Conservation (phyloP, 202 grass and related monocot species). For the Musa balbisiana region DNA sequence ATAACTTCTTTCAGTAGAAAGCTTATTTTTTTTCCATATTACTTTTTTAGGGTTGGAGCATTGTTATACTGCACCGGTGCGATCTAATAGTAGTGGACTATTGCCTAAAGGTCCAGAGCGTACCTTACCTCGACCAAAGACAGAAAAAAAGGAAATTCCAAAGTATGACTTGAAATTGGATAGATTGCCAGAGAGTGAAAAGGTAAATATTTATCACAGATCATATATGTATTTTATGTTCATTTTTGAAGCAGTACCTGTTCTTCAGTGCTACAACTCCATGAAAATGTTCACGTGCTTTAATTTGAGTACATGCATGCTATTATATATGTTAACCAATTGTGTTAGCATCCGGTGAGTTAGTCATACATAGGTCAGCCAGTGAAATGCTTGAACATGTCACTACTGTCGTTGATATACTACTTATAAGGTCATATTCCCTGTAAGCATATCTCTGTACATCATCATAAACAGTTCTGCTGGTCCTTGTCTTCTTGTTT, state of each 20-base stretch:
- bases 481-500: background rate
- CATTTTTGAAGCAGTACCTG: background rate
- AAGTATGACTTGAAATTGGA: slow-evolving; percentile 82
- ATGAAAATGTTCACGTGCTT: background rate
- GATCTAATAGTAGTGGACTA: slow-evolving; percentile 17
- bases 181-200: slow-evolving; percentile 79
- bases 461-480: background rate
- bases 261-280: background rate
- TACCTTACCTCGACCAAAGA: slow-evolving; percentile 47
- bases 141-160: slow-evolving; percentile 39
- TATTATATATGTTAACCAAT: too few relatives aligned
- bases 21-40: background rate
- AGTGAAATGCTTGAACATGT: too few relatives aligned
- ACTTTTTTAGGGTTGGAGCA: slow-evolving; percentile 41
- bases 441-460: background rate
- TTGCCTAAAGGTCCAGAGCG: slow-evolving; percentile 34
- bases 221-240: slow-evolving; percentile 12
- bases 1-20: background rate
- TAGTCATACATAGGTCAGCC: too few relatives aligned
- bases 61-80: slow-evolving; percentile 42
- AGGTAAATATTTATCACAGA: slow-evolving; percentile 38
- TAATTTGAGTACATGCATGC: too few relatives aligned
- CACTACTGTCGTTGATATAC: background rate
- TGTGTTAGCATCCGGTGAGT: too few relatives aligned
- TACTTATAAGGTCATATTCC: background rate